Conservation (phyloP, 148 eudicot species). For the Chenopodium formosanum region DNA sequence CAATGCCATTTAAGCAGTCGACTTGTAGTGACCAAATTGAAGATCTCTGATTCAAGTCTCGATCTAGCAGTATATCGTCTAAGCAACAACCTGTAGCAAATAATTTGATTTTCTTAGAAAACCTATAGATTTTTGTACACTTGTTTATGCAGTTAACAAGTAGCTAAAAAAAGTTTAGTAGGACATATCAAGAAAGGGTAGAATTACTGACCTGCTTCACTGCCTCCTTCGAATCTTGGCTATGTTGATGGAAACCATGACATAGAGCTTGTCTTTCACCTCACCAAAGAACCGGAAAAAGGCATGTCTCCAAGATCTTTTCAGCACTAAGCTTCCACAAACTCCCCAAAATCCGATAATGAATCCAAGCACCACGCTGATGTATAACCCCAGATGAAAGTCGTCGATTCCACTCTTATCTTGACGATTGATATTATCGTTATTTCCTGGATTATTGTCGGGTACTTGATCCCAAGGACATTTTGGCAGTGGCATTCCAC, state of each 20-base stretch:
- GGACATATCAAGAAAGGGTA: neutral
- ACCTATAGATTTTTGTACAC: too few species aligned
- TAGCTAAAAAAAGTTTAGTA: too few species aligned
- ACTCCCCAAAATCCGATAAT: conserved; percentile 6
- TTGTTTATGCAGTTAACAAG: too few species aligned
- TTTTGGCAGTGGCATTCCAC: conserved; percentile 1
- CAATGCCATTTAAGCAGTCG: too few species aligned
- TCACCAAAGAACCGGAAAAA: neutral
- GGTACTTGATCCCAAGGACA: neutral
- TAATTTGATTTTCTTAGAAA: too few species aligned
- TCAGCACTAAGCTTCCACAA: neutral
- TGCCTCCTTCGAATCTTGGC: neutral
- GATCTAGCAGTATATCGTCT: too few species aligned
- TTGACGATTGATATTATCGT: neutral
- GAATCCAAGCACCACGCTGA: conserved; percentile 3
- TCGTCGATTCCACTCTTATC: neutral
- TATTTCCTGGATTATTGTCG: neutral
- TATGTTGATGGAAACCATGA: too few species aligned
- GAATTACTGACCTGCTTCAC: conserved; percentile 1
- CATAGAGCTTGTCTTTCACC: neutral
- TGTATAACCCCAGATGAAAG: neutral
- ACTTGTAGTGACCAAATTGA: too few species aligned
- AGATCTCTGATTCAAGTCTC: too few species aligned
- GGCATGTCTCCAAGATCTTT: neutral
- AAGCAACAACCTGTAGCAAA: too few species aligned